Evolutionary conservation across 2,329 filamentous ascomycete genomes (phyloP), one percentile per base, ranked within the genome.

Genomic region (Emmonsiellopsis sp.): DNA sequence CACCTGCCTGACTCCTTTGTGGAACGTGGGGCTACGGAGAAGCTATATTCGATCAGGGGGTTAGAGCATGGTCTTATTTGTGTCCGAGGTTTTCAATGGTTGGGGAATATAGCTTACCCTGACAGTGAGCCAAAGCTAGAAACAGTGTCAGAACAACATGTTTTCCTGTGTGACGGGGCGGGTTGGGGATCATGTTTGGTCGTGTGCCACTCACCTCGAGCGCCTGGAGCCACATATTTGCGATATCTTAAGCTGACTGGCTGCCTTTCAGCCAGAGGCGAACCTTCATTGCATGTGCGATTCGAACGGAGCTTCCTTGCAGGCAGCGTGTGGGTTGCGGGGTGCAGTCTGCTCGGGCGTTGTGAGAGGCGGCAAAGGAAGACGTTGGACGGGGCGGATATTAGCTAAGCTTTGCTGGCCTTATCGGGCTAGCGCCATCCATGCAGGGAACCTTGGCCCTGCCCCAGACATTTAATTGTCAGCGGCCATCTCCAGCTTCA

Each of bases 21-120:
- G 72, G 57, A 74, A 75, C 49, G 65, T 57, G 8, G 69, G 71
- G 56, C 71, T 74, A 51, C 65, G 61, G 49, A 75, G 62, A 53
- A 75, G 68, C 71, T 73, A 43, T 21, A 34, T 9, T 14, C 37
- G 49, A 17, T 51, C 51, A 37, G 47, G n/a, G 10, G 44, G 10
- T 42, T 39, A 47, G 46, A 14, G 27, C 37, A 21, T n/a, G 13
- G 13, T 34, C 14, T 6, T 27, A 11, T 42, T 14, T 50, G 48
- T 21, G 40, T 42, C 14, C 13, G 13, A 11, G 32, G 21, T 2
- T n/a, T 50, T 17, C 5, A 31, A 31, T 27, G n/a, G 36, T 21
- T 10, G 48, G 27, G 3, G 21, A 10, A 10, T 14, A 34, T 33
- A 33, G 17, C 68, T 56, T 68, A 72, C 70, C 60, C 68, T 63